Percentiles rank a stretch among this genome's conserved stretches.
Conservation (phyloP, 192 early-diverging fungal genomes). For the Rhizoclosmatium globosum region DNA sequence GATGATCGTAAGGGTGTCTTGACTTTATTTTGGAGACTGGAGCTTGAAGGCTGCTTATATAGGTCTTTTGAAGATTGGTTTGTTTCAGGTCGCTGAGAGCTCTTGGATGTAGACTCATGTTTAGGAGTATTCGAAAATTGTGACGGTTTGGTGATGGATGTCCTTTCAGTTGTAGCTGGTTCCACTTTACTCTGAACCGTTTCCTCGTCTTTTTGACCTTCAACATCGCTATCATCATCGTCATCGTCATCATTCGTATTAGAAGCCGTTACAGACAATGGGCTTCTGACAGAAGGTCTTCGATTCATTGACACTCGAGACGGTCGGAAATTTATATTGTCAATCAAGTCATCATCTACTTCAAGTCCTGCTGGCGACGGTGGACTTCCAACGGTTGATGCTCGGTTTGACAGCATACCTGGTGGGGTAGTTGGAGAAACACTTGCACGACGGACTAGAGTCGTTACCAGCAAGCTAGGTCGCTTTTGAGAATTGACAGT, state of each 20-base stretch:
- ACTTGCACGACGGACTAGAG: constrained; percentile 23
- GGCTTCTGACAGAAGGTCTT: constrained; percentile 16
- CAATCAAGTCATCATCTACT: constrained; percentile 19
- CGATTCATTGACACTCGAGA: neutral
- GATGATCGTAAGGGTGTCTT: neutral
- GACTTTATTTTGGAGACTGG: neutral
- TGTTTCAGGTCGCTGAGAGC: no score
- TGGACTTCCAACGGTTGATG: neutral
- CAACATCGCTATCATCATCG: neutral
- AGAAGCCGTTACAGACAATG: constrained; percentile 2
- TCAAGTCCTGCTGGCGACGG: neutral
- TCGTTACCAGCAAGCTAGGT: constrained; percentile 24
- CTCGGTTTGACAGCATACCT: neutral
- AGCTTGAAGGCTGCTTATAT: neutral
- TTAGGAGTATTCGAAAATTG: no score
- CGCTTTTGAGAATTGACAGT: neutral
- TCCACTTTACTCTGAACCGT: neutral
- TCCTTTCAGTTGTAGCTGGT: no score
- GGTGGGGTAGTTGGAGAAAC: neutral
- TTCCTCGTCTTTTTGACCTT: neutral
- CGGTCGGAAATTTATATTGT: neutral
- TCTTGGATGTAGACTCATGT: no score
- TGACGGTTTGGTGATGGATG: no score
- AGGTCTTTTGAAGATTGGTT: neutral
- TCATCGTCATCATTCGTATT: neutral